Percentiles rank a stretch among this genome's conserved stretches.
Evolutionary conservation across 768 basidiomycete genomes (phyloP).

Genomic region (Lactifluus piperatus): DNA sequence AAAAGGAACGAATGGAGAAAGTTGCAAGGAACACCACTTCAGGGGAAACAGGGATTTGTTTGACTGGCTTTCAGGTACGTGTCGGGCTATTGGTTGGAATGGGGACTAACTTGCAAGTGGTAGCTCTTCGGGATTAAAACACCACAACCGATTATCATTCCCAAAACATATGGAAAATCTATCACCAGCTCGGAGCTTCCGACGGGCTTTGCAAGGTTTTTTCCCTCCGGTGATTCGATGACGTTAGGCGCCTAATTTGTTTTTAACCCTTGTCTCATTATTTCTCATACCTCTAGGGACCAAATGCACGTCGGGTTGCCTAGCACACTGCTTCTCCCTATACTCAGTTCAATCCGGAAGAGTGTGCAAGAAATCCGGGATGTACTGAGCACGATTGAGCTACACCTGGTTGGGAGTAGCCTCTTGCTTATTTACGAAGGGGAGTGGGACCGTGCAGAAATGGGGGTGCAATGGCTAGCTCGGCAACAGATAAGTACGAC

Average conservation of each 20-base stretch:
- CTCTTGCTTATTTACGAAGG: constrained; percentile 77
- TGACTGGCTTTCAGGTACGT: constrained; percentile 88
- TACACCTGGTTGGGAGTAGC: constrained; percentile 78
- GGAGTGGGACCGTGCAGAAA: constrained; percentile 27
- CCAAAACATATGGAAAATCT: constrained; percentile 72
- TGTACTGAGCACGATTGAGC: constrained; percentile 44
- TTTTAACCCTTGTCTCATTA: constrained; percentile 2
- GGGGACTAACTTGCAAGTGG: constrained; percentile 66
- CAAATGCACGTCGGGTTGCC: constrained; percentile 46
- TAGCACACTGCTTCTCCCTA: constrained; percentile 38
- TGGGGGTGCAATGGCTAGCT: constrained; percentile 11
- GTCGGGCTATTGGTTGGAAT: not conserved
- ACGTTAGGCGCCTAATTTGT: constrained; percentile 4
- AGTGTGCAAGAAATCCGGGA: constrained; percentile 44
- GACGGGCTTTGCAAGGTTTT: constrained; percentile 71
- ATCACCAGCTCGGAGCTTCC: constrained; percentile 61
- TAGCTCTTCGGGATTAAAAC: constrained; percentile 9
- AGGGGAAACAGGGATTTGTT: constrained; percentile 60
- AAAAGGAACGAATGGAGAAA: constrained; percentile 68
- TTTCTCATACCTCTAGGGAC: constrained; percentile 8
- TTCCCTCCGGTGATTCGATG: constrained; percentile 41
- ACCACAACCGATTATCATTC: constrained; percentile 47
- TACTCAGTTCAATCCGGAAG: constrained; percentile 46
- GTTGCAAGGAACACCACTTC: constrained; percentile 66
- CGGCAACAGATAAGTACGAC: not conserved